Conservation (phyloP, 2,329 filamentous ascomycete genomes). For the Verticillium zaregamsianum region DNA sequence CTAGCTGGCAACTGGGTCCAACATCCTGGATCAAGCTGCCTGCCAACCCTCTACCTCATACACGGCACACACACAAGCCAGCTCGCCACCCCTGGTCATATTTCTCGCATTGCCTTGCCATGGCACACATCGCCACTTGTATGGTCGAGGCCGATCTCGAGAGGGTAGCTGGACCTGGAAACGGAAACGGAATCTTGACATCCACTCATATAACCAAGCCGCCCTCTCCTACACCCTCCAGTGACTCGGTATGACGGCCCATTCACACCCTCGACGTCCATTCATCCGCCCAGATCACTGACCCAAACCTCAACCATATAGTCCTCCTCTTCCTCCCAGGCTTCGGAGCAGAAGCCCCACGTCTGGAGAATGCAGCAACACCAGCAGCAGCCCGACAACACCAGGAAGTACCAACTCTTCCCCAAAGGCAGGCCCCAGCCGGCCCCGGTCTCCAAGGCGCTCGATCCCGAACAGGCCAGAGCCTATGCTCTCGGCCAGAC, state of each 20-base stretch:
- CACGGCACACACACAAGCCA: constrained; percentile 5
- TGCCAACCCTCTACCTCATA: constrained; percentile 9
- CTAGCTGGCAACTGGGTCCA: neutral
- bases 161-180: constrained; percentile 8
- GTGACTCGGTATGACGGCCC: constrained; percentile 21
- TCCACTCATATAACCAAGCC: constrained; percentile 47
- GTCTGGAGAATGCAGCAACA: constrained; percentile 57
- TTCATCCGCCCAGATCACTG: constrained; percentile 10
- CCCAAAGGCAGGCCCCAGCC: constrained; percentile 46
- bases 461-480: constrained; percentile 47
- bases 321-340: constrained; percentile 14
- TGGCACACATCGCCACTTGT: constrained; percentile 61
- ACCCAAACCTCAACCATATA: constrained; percentile 10
- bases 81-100: neutral
- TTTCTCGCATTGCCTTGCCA: constrained; percentile 23
- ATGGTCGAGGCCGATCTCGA: constrained; percentile 45
- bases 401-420: constrained; percentile 59
- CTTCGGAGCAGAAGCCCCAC: constrained; percentile 43
- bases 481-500: constrained; percentile 35
- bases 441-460: constrained; percentile 36
- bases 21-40: constrained; percentile 2
- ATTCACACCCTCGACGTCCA: constrained; percentile 2
- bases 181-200: constrained; percentile 10
- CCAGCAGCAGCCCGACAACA: constrained; percentile 49
- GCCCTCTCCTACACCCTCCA: constrained; percentile 39